Base-by-base conservation (phyloP, 129 eudicot genomes). In the Oenanthe sinensis region DNA sequence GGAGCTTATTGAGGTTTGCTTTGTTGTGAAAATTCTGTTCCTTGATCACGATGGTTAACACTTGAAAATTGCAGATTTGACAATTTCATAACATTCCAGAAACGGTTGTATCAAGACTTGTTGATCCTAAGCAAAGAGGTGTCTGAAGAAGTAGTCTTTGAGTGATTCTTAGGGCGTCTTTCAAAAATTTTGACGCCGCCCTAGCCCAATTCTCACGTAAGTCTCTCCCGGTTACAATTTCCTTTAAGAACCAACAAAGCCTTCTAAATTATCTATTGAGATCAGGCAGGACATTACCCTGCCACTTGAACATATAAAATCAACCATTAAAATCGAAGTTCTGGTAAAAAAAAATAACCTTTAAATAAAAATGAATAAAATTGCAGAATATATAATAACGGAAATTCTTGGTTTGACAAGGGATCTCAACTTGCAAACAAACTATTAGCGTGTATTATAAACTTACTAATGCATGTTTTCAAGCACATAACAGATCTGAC, bases 41-140 rank as follows among this genome's bases (percentile, higher is more conserved):
- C n/a, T n/a, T n/a, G n/a, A n/a, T n/a, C n/a, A n/a, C n/a, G n/a
- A n/a, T n/a, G n/a, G n/a, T n/a, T n/a, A n/a, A n/a, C n/a, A n/a
- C 84, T 20, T 97, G 89, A 83, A 91, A 91, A 83, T 81, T 91
- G 74, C 91, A 97, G 97, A 89, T 88, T 28, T 90, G 91, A 87
- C 98, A 93, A 75, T 95, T 95, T 20, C 96, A 91, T 77, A 91
- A 91, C 81, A 65, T 84, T 78, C 91, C 97, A 5, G 88, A 93
- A 84, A 89, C 93, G 14, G 8, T 86, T 65, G 91, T 93, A 28
- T 87, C 98, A 16, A 50, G 8, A 50, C n/a, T 16, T 50, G 22
- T 4, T 49, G 22, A 4, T 48, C 54, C 19, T 48, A 1, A 11
- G 49, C 49, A 8, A 46, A 46, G 4, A 46, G 49, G 52, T 10